Conservation (phyloP, 2,329 filamentous ascomycete species). For the Apiospora pterosperma region DNA sequence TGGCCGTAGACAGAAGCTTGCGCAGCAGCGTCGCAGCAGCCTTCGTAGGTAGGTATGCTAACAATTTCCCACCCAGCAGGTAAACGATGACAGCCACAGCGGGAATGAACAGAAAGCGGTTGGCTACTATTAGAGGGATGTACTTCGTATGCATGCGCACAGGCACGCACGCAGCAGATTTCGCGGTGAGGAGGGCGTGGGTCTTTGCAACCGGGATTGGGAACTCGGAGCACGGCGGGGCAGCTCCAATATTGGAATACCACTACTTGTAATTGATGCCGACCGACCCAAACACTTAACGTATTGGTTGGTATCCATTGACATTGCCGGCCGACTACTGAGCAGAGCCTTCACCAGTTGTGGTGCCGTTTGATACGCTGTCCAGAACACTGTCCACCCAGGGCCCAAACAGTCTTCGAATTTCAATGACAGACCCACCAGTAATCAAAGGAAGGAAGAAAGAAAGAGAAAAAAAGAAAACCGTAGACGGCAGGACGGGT, state of each 20-base stretch:
- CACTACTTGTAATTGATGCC: neutral
- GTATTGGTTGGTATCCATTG: neutral
- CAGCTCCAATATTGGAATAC: neutral
- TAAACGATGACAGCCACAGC: neutral
- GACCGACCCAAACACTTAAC: neutral
- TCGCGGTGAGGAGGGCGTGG: neutral
- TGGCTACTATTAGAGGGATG: neutral
- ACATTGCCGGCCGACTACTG: neutral
- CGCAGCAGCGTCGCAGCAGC: neutral
- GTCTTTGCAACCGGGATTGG: neutral
- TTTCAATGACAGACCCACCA: neutral
- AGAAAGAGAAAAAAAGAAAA: neutral
- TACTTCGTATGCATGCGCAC: neutral
- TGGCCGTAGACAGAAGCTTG: neutral
- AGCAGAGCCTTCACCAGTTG: neutral
- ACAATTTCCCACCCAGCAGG: neutral
- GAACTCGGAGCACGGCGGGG: neutral
- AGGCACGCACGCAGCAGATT: neutral
- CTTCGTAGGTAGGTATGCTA: neutral
- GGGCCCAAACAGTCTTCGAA: neutral
- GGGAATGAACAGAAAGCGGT: neutral
- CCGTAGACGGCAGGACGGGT: neutral
- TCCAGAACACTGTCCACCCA: neutral
- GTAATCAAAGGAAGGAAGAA: neutral
- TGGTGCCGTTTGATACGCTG: neutral